A percentile compares a stretch with the other conserved stretches of the same genome.
These are phyloP conservation scores for Picochlorum sp. DNA, from an alignment of 139 green algal genomes.

Conservation along the genomic window DNA sequence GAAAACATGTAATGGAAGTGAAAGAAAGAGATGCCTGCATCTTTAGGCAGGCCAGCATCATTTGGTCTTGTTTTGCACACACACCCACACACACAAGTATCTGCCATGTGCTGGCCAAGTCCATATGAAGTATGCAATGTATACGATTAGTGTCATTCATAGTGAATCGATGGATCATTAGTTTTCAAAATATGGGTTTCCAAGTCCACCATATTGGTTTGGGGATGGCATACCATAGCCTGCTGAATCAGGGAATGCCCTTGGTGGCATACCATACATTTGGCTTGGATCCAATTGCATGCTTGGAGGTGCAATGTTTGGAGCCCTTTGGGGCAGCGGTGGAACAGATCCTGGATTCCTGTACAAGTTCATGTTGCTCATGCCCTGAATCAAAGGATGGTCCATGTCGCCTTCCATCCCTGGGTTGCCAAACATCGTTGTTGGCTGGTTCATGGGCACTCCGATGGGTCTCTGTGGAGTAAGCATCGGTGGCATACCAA, in stretches of 20 bases:
- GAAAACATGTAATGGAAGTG: too few relatives aligned
- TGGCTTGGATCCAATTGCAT: too few relatives aligned
- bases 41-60: too few relatives aligned
- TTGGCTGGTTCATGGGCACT: not conserved
- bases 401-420: not conserved
- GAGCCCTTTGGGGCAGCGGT: not conserved
- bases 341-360: not conserved
- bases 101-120: too few relatives aligned
- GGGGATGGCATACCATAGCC: not conserved
- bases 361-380: not conserved
- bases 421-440: not conserved
- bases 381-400: not conserved
- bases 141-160: too few relatives aligned
- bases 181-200: constrained; percentile 2
- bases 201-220: not conserved
- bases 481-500: not conserved
- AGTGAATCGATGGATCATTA: not conserved
- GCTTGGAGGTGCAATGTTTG: too few relatives aligned
- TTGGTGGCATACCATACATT: constrained; percentile 1
- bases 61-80: too few relatives aligned
- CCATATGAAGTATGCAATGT: too few relatives aligned
- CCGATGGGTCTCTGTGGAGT: not conserved
- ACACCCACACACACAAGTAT: too few relatives aligned
- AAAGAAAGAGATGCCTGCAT: too few relatives aligned
- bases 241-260: too few relatives aligned